These are phyloP conservation scores for Melampsora larici-populina DNA, from an alignment of 1,284 basidiomycete genomes.

Conservation along the genomic window DNA sequence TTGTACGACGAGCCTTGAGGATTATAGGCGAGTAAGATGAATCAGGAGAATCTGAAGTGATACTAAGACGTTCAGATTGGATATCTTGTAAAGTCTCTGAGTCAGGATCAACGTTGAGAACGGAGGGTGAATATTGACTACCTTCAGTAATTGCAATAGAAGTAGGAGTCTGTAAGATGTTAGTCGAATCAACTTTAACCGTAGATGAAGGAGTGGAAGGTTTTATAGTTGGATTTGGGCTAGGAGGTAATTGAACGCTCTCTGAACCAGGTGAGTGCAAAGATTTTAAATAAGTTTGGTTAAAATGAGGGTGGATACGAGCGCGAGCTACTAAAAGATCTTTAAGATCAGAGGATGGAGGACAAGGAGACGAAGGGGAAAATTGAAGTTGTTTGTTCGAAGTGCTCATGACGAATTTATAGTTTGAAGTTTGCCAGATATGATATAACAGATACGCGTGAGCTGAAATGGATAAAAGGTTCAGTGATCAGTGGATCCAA, in stretches of 20 bases:
- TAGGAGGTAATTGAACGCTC: neutral
- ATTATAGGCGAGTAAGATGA: constrained; percentile 3
- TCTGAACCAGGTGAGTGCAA: neutral
- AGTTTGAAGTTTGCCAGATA: too few species aligned
- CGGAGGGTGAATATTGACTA: constrained; percentile 2
- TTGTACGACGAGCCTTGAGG: neutral
- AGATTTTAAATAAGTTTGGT: neutral
- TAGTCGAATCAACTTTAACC: neutral
- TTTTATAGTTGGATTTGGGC: neutral
- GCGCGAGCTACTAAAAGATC: constrained; percentile 1
- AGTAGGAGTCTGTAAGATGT: neutral
- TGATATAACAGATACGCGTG: too few species aligned
- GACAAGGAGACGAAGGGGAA: constrained; percentile 1
- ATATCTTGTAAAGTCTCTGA: neutral
- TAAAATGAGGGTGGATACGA: constrained; percentile 2
- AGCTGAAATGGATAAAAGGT: too few species aligned
- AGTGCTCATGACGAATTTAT: too few species aligned
- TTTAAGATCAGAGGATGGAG: neutral
- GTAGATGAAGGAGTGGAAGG: constrained; percentile 9
- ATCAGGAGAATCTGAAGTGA: neutral
- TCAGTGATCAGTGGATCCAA: too few species aligned
- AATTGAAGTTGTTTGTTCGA: too few species aligned
- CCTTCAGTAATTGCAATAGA: neutral
- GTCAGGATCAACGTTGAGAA: neutral
- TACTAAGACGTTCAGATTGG: neutral